Evolutionary conservation across 2,329 filamentous ascomycete genomes (phyloP).

Genomic region (Colletotrichum orchidophilum): DNA sequence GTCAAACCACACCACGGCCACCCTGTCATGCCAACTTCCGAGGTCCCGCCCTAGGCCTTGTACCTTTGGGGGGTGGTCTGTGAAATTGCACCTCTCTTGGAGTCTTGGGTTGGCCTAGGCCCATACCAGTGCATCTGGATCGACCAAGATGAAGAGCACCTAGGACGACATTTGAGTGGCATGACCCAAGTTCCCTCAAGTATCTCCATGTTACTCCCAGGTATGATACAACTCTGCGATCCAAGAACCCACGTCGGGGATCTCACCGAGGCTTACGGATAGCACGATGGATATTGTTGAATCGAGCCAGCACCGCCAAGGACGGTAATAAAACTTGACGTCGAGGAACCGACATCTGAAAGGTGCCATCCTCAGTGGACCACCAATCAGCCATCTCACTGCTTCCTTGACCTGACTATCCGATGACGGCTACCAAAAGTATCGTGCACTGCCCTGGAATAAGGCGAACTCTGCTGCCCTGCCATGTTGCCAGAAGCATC

Average conservation of each 20-base stretch:
- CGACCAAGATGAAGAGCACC: neutral
- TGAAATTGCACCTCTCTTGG: slow-evolving; percentile 7
- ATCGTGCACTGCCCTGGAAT: neutral
- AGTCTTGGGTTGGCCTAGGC: neutral
- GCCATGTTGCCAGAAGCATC: neutral
- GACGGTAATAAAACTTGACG: neutral
- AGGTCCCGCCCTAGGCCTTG: slow-evolving; percentile 3
- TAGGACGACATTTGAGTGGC: slow-evolving; percentile 10
- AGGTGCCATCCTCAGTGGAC: neutral
- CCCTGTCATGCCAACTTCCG: slow-evolving; percentile 8
- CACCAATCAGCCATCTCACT: neutral
- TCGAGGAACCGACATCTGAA: neutral
- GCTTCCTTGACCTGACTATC: neutral
- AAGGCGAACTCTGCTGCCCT: neutral
- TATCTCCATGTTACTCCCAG: slow-evolving; percentile 11
- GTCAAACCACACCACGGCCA: neutral
- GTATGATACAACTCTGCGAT: neutral
- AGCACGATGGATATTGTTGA: neutral
- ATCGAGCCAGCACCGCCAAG: slow-evolving; percentile 5
- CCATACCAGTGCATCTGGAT: slow-evolving; percentile 3
- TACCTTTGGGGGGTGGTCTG: neutral
- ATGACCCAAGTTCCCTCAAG: slow-evolving; percentile 10
- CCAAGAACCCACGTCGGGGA: neutral
- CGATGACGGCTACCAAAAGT: slow-evolving; percentile 7
- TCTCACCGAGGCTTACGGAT: slow-evolving; percentile 6